A percentile compares a stretch with the other conserved stretches of the same genome.
phyloP scores from a whole-genome alignment of 2,329 filamentous ascomycete genomes.

The Cryphonectria naterciae region DNA sequence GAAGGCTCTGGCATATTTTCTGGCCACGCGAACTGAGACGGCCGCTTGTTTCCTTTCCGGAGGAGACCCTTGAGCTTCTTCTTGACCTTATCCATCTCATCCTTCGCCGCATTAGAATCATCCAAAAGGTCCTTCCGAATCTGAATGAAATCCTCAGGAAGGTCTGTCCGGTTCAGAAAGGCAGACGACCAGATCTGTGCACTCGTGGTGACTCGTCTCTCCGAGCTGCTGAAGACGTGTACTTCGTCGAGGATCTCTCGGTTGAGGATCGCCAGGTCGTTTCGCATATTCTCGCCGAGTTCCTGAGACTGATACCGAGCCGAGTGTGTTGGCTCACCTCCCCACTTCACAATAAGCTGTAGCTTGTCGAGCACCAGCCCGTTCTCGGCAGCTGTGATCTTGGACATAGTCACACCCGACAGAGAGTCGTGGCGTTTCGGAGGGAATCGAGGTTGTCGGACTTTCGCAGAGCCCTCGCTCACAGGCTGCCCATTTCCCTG shows the following conservation, averaged over 20 bases:
- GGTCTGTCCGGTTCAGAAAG: constrained; percentile 85
- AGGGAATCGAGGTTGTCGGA: constrained; percentile 43
- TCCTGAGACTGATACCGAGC: constrained; percentile 96
- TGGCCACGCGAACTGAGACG: constrained; percentile 97
- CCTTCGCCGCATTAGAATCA: constrained; percentile 97
- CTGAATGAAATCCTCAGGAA: constrained; percentile 83
- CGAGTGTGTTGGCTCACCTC: constrained; percentile 95
- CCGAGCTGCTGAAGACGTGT: constrained; percentile 92
- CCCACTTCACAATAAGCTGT: constrained; percentile 98
- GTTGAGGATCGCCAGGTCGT: constrained; percentile 91
- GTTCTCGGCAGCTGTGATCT: constrained; percentile 91
- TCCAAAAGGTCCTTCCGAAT: constrained; percentile 94
- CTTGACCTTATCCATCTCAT: constrained; percentile 99
- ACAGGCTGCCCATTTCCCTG: constrained; percentile 10
- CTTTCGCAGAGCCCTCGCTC: constrained; percentile 20
- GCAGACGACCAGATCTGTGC: constrained; percentile 94
- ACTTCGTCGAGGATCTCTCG: constrained; percentile 90
- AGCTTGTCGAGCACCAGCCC: constrained; percentile 93
- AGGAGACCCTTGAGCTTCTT: constrained; percentile 96
- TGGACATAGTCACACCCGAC: constrained; percentile 87
- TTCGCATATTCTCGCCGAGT: constrained; percentile 92
- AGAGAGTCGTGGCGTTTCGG: constrained; percentile 79
- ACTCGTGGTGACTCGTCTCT: constrained; percentile 90
- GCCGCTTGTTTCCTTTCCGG: constrained; percentile 89
- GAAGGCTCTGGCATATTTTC: constrained; percentile 93